These are phyloP conservation scores for Tetrapisispora taiwanensis DNA, from an alignment of 805 yeast species.

Conservation along the genomic window DNA sequence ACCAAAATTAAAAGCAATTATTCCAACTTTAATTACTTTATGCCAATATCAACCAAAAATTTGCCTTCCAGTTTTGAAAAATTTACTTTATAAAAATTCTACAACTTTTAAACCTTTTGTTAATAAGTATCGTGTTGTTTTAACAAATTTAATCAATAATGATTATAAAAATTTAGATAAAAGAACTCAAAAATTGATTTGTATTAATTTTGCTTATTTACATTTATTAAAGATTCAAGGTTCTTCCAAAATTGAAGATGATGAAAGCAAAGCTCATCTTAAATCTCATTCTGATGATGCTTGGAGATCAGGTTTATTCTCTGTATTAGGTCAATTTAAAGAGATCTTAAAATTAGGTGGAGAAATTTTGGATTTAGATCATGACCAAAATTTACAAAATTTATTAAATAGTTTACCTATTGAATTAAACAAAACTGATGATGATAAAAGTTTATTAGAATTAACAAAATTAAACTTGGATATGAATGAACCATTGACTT, in stretches of 20 bases:
- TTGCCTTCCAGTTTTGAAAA: slow-evolving; percentile 33
- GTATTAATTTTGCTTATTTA: slow-evolving; percentile 43
- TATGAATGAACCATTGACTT: slow-evolving; percentile 42
- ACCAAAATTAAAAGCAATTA: slow-evolving; percentile 60
- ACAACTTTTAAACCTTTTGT: slow-evolving; percentile 78
- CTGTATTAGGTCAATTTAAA: slow-evolving; percentile 42
- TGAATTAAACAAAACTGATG: background rate
- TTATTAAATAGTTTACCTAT: slow-evolving; percentile 35
- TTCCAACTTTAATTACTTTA: slow-evolving; percentile 41
- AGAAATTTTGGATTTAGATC: slow-evolving; percentile 46
- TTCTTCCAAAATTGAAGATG: slow-evolving; percentile 28
- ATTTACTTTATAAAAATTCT: slow-evolving; percentile 46
- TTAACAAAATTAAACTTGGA: slow-evolving; percentile 50
- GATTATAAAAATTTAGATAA: slow-evolving; percentile 33
- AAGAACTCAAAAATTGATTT: slow-evolving; percentile 33
- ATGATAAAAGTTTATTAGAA: slow-evolving; percentile 10
- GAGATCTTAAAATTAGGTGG: slow-evolving; percentile 48
- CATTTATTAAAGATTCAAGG: slow-evolving; percentile 49
- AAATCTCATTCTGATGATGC: slow-evolving; percentile 32
- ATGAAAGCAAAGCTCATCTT: slow-evolving; percentile 24
- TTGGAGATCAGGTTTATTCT: slow-evolving; percentile 40
- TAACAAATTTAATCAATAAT: slow-evolving; percentile 30
- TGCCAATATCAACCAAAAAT: slow-evolving; percentile 31
- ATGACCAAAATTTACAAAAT: slow-evolving; percentile 41
- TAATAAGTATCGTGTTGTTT: slow-evolving; percentile 43